A percentile compares a stretch with the other conserved stretches of the same genome.
These are phyloP conservation scores for Camelina laxa DNA, from an alignment of 345 rosid genomes.

Conservation along the genomic window DNA sequence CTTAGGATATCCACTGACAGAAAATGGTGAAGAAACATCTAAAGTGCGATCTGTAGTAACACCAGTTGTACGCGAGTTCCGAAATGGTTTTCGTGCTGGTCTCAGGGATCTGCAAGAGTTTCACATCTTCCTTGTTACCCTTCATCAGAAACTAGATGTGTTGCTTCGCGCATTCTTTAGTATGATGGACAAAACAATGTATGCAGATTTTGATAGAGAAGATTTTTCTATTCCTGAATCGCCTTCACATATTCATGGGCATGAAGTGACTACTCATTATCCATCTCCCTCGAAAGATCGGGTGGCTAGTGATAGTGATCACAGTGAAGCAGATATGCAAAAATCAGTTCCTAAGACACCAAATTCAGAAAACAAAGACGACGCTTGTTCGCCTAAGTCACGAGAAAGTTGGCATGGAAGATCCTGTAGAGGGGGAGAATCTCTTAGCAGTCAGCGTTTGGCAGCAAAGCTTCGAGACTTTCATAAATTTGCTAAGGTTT, in stretches of 20 bases:
- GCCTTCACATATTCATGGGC: slow-evolving; percentile 50
- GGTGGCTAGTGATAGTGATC: slow-evolving; percentile 57
- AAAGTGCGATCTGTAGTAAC: slow-evolving; percentile 46
- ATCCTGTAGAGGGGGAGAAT: slow-evolving; percentile 67
- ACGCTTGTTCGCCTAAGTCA: slow-evolving; percentile 67
- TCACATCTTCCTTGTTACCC: slow-evolving; percentile 90
- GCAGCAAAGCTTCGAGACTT: slow-evolving; percentile 94
- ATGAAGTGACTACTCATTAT: slow-evolving; percentile 48
- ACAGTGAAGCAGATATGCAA: slow-evolving; percentile 69
- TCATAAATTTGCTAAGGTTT: slow-evolving; percentile 93
- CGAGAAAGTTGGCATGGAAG: slow-evolving; percentile 84
- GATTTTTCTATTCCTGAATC: slow-evolving; percentile 70
- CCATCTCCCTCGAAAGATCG: slow-evolving; percentile 69
- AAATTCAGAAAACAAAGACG: slow-evolving; percentile 76
- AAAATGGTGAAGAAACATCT: slow-evolving; percentile 50
- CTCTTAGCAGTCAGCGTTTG: slow-evolving; percentile 72
- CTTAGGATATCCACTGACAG: slow-evolving; percentile 61
- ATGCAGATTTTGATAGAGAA: slow-evolving; percentile 76
- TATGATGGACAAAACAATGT: slow-evolving; percentile 65
- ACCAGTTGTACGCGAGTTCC: slow-evolving; percentile 69
- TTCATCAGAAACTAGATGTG: slow-evolving; percentile 84
- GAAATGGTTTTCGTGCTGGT: slow-evolving; percentile 86
- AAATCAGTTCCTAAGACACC: slow-evolving; percentile 59
- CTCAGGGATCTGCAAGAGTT: slow-evolving; percentile 91
- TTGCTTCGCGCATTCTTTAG: slow-evolving; percentile 71